Percentiles rank a stretch among this genome's conserved stretches.
Conservation (phyloP, 2,329 filamentous ascomycete species). For the Colletotrichum tamarilloi region DNA sequence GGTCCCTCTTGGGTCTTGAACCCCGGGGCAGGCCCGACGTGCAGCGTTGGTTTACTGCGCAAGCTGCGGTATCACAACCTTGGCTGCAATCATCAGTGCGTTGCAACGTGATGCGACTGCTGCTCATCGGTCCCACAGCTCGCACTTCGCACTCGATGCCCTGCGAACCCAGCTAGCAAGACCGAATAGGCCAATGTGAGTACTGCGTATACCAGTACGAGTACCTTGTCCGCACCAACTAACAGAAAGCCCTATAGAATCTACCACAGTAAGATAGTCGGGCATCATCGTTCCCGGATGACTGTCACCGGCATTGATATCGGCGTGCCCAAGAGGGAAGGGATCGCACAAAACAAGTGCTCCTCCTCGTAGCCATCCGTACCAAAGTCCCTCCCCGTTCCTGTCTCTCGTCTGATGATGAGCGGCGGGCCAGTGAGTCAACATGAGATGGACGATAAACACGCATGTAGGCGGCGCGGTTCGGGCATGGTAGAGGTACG, state of each 20-base stretch:
- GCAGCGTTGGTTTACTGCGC: not conserved
- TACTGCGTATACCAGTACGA: not conserved
- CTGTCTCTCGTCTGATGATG: not conserved
- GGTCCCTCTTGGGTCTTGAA: not conserved
- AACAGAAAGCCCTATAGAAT: not conserved
- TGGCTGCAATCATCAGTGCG: not conserved
- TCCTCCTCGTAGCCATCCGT: not conserved
- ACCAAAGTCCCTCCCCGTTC: not conserved
- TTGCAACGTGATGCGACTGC: not conserved
- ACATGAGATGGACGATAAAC: not conserved
- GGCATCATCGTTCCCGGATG: not conserved
- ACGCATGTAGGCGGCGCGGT: conserved; percentile 4
- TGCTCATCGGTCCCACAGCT: not conserved
- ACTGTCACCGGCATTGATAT: not conserved
- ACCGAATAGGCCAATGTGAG: not conserved
- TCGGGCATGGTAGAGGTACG: not conserved
- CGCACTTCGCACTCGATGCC: not conserved
- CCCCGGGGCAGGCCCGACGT: not conserved
- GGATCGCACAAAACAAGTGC: not conserved
- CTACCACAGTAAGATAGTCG: too few species aligned
- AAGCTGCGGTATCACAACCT: not conserved
- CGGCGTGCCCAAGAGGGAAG: not conserved
- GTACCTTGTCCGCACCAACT: not conserved
- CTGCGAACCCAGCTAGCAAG: not conserved
- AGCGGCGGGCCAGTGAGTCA: not conserved